Conservation (phyloP, 768 basidiomycete species). For the Boletus huronensis region DNA sequence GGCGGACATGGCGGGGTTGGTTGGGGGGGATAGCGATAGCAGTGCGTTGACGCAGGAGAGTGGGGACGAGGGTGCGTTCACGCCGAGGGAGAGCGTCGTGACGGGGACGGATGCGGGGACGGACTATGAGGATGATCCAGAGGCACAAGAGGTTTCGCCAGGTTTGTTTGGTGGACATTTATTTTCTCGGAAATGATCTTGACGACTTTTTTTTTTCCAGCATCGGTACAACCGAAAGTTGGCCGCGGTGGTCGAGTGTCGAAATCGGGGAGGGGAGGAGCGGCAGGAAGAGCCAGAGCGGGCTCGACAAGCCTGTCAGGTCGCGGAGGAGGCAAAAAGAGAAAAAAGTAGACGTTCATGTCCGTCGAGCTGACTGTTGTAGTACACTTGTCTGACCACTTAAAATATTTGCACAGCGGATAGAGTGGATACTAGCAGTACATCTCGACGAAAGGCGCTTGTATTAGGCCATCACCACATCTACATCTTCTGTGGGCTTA, state of each 20-base stretch:
- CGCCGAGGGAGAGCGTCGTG: slow-evolving; percentile 61
- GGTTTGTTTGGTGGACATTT: slow-evolving; percentile 37
- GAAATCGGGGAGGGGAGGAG: slow-evolving; percentile 26
- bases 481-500: slow-evolving; percentile 27
- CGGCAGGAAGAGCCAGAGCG: slow-evolving; percentile 23
- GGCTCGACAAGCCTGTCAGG: slow-evolving; percentile 19
- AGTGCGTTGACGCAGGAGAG: slow-evolving; percentile 82
- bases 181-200: slow-evolving; percentile 2
- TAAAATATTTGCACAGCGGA: slow-evolving; percentile 5
- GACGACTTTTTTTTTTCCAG: slow-evolving; percentile 16
- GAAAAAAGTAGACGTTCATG: slow-evolving; percentile 27
- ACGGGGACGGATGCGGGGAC: slow-evolving; percentile 72
- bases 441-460: slow-evolving; percentile 1
- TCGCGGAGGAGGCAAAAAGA: slow-evolving; percentile 31
- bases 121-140: slow-evolving; percentile 71
- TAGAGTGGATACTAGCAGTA: slow-evolving; percentile 2
- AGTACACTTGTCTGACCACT: background rate
- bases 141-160: slow-evolving; percentile 56
- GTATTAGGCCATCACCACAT: slow-evolving; percentile 26
- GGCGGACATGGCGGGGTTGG: slow-evolving; percentile 66
- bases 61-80: slow-evolving; percentile 64
- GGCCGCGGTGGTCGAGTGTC: slow-evolving; percentile 27
- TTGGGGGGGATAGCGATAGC: slow-evolving; percentile 80
- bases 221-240: slow-evolving; percentile 17
- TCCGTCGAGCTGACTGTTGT: background rate